Evolutionary conservation across 2,329 filamentous ascomycete genomes (phyloP).

Genomic region (Fusarium sp.): DNA sequence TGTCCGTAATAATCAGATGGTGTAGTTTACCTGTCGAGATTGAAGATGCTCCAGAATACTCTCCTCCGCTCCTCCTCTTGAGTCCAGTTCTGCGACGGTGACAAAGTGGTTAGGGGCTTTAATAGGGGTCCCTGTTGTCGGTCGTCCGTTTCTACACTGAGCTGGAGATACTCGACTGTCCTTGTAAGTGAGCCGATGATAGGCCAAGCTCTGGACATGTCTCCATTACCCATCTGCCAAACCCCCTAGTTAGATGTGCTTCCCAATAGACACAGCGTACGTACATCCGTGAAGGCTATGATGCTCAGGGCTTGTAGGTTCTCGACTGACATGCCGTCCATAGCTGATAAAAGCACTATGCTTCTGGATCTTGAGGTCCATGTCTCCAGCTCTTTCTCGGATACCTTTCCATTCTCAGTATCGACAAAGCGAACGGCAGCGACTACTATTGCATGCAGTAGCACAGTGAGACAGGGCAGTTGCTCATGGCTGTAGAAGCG

Average conservation of each 20-base stretch:
- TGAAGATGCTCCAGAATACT: constrained; percentile 47
- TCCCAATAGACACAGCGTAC: neutral
- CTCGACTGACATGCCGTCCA: constrained; percentile 35
- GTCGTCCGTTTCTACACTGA: constrained; percentile 39
- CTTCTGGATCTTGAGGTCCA: constrained; percentile 26
- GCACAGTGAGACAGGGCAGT: constrained; percentile 12
- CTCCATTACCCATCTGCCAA: constrained; percentile 41
- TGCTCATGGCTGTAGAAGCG: constrained; percentile 33
- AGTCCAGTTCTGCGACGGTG: constrained; percentile 41
- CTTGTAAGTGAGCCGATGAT: constrained; percentile 44
- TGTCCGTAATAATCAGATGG: accelerated
- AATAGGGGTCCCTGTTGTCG: constrained; percentile 4
- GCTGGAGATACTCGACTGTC: constrained; percentile 44
- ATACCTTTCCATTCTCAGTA: neutral
- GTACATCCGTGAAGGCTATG: constrained; percentile 33
- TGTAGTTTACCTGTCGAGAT: constrained; percentile 39
- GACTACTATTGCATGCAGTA: constrained; percentile 33
- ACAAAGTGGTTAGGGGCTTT: neutral
- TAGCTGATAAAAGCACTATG: constrained; percentile 29
- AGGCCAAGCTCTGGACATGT: constrained; percentile 41
- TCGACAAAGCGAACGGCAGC: constrained; percentile 32
- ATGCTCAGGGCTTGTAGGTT: constrained; percentile 37
- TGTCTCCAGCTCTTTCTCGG: neutral
- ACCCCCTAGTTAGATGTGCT: accelerated
- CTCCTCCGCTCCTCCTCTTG: constrained; percentile 45